phyloP scores from a whole-genome alignment of 129 eudicot species.

The Escallonia rubra region DNA sequence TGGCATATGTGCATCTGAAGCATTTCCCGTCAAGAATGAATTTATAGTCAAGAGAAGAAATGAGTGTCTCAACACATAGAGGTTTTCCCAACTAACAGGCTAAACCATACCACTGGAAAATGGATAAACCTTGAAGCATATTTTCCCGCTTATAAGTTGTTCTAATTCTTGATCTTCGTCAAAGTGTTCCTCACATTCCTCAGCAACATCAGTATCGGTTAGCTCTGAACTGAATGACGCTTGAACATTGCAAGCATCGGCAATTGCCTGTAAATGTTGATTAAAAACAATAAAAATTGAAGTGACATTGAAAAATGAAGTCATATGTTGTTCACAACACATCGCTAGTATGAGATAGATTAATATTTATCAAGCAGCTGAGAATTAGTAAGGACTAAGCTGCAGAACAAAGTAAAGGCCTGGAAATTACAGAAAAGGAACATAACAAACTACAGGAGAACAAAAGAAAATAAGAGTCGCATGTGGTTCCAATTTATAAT shows the following conservation, averaged over 20 bases:
- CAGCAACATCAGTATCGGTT: conserved; percentile 58
- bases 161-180: conserved; percentile 76
- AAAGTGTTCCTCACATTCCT: conserved; percentile 45
- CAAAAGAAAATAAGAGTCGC: no score
- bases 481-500: no score
- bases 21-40: conserved; percentile 10
- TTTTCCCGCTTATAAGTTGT: conserved; percentile 72
- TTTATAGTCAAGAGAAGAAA: conserved; percentile 39
- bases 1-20: conserved; percentile 45
- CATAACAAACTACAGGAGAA: no score
- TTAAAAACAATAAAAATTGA: conserved; percentile 3
- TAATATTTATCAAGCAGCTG: no score
- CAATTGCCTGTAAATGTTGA: conserved; percentile 63
- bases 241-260: conserved; percentile 70
- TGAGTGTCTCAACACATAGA: not conserved
- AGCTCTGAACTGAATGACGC: conserved; percentile 37
- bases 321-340: no score
- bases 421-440: no score
- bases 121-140: conserved; percentile 81
- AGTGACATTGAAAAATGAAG: not conserved
- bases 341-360: no score
- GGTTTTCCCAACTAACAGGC: conserved; percentile 2
- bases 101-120: conserved; percentile 71
- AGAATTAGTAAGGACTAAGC: no score
- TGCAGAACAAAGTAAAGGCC: no score